Evolutionary conservation across 805 yeast species (phyloP).

Genomic region (Jamesozyma piceae): DNA sequence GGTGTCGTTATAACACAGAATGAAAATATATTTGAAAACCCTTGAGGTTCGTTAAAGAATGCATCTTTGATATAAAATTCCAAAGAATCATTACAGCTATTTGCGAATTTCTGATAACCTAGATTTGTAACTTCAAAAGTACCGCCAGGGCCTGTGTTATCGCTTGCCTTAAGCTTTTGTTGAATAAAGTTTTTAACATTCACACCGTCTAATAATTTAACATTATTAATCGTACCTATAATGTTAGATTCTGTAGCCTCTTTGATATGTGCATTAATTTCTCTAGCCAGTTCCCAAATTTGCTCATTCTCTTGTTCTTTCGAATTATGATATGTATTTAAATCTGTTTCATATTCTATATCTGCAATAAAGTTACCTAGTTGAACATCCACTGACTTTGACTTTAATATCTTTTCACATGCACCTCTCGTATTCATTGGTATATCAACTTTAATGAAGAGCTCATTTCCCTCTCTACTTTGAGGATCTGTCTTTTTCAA

Average conservation of each 20-base stretch:
- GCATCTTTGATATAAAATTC: slow-evolving; percentile 17
- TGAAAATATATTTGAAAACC: slow-evolving; percentile 18
- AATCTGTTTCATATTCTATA: slow-evolving; percentile 6
- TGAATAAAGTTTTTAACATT: slow-evolving; percentile 12
- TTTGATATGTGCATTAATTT: slow-evolving; percentile 5
- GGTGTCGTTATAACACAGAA: slow-evolving; percentile 18
- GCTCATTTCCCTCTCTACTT: slow-evolving; percentile 4
- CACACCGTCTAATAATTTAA: slow-evolving; percentile 18
- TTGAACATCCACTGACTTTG: slow-evolving; percentile 5
- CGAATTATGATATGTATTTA: not conserved
- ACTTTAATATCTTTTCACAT: slow-evolving; percentile 5
- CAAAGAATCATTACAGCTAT: not conserved
- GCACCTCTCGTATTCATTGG: slow-evolving; percentile 22
- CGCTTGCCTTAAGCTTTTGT: slow-evolving; percentile 9
- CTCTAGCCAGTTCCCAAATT: slow-evolving; percentile 15
- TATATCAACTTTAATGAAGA: slow-evolving; percentile 8
- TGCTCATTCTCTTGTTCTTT: not conserved
- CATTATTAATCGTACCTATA: slow-evolving; percentile 10
- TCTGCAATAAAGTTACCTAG: slow-evolving; percentile 23
- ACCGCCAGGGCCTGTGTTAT: slow-evolving; percentile 12
- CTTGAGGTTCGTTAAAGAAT: slow-evolving; percentile 23
- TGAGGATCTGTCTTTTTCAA: not conserved
- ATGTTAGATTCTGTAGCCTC: slow-evolving; percentile 5
- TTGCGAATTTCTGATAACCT: slow-evolving; percentile 17
- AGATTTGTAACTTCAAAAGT: slow-evolving; percentile 27